phyloP scores from a whole-genome alignment of 2,329 filamentous ascomycete genomes.

The Elsinoe australis region DNA sequence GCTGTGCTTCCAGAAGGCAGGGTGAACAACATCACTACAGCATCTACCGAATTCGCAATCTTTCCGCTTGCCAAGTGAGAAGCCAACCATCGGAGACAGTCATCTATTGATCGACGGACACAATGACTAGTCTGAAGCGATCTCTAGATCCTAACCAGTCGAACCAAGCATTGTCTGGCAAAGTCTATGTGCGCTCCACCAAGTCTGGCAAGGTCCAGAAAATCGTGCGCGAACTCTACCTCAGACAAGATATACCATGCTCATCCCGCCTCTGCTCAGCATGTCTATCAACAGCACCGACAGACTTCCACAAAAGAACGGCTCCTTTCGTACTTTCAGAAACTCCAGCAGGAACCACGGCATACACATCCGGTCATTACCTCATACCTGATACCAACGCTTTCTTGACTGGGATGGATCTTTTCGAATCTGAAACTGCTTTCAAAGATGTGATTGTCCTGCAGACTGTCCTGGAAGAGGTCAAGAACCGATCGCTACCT shows the following conservation, averaged over 20 bases:
- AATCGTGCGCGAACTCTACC: slow-evolving; percentile 92
- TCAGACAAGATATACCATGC: slow-evolving; percentile 94
- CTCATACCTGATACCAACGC: slow-evolving; percentile 94
- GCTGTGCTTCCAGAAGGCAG: no score
- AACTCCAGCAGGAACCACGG: slow-evolving; percentile 72
- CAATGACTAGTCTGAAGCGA: slow-evolving; percentile 57
- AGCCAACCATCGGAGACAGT: no score
- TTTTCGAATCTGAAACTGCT: slow-evolving; percentile 84
- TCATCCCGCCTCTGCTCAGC: slow-evolving; percentile 78
- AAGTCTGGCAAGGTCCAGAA: slow-evolving; percentile 97
- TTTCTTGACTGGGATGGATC: slow-evolving; percentile 88
- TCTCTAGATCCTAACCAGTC: slow-evolving; percentile 46
- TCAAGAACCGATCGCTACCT: slow-evolving; percentile 86
- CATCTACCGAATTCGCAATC: no score
- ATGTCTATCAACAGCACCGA: slow-evolving; percentile 65
- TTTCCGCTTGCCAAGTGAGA: no score
- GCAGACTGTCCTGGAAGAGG: slow-evolving; percentile 92
- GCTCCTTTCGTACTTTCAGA: slow-evolving; percentile 82
- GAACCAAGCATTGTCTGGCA: slow-evolving; percentile 78
- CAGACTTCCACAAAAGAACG: slow-evolving; percentile 74
- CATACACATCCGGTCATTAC: slow-evolving; percentile 83
- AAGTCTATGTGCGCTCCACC: slow-evolving; percentile 89
- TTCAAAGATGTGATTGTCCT: slow-evolving; percentile 97
- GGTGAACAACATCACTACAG: no score
- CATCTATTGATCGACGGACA: no score